Conservation (phyloP, 192 early-diverging fungal genomes). For the Coemansia sp. region DNA sequence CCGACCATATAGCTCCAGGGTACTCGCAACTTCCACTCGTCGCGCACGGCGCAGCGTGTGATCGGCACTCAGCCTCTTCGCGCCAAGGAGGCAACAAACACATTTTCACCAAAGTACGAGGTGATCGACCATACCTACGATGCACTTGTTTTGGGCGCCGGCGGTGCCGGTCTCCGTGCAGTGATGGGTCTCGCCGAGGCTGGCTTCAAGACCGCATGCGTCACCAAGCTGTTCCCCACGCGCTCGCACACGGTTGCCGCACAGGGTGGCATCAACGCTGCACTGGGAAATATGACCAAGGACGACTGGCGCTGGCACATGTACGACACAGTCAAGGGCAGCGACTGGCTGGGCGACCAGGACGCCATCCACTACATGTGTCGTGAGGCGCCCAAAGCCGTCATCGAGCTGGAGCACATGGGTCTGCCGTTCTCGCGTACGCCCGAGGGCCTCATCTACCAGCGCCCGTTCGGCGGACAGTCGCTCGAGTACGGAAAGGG, state of each 20-base stretch:
- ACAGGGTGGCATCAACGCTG: slow-evolving; percentile 99
- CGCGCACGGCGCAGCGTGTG: slow-evolving; percentile 64
- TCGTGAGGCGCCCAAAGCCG: slow-evolving; percentile 92
- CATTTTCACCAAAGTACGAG: slow-evolving; percentile 71
- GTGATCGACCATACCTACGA: slow-evolving; percentile 98
- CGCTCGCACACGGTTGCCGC: slow-evolving; percentile 98
- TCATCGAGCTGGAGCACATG: slow-evolving; percentile 97
- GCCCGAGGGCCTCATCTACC: slow-evolving; percentile 97
- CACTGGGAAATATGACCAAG: slow-evolving; percentile 98
- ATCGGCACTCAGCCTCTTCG: slow-evolving; percentile 73
- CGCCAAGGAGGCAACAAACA: slow-evolving; percentile 64
- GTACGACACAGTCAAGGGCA: slow-evolving; percentile 99
- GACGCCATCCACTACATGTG: slow-evolving; percentile 99
- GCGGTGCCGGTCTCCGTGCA: slow-evolving; percentile 97
- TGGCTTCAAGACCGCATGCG: slow-evolving; percentile 96
- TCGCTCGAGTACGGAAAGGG: slow-evolving; percentile 94
- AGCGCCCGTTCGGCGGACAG: slow-evolving; percentile 98
- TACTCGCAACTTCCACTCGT: slow-evolving; percentile 65
- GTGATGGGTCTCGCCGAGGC: slow-evolving; percentile 94
- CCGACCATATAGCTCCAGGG: slow-evolving; percentile 27
- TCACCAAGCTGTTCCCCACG: slow-evolving; percentile 98
- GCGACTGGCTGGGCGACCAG: slow-evolving; percentile 99
- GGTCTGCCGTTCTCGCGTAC: slow-evolving; percentile 98
- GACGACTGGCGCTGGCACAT: slow-evolving; percentile 99
- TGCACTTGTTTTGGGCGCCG: slow-evolving; percentile 97